Base-by-base conservation (phyloP, 352 stramenopile species). In the Plasmopara muralis region DNA sequence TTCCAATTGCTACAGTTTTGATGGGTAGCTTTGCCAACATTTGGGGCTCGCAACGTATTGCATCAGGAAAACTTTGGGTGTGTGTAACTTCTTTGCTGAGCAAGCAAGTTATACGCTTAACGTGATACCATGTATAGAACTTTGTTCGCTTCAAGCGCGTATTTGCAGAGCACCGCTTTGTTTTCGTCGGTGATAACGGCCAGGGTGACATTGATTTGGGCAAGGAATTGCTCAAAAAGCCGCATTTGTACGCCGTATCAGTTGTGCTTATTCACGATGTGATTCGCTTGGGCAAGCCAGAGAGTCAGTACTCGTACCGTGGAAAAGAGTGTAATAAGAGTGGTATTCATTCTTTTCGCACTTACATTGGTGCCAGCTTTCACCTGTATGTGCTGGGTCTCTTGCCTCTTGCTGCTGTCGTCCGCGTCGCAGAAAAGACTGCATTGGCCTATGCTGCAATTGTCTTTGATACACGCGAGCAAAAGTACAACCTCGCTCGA, bases 131-230 rank as follows among this genome's bases (percentile, higher is more conserved):
- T 25, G 20, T 25, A 3, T 25, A 25, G 20, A 25, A 25, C 20
- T 25, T 25, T 44, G 72, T 80, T 35, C 72, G 73, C 9, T 88
- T 86, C 51, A 78, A 76, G 29, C 74, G 75, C 12, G 50, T 91
- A 10, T 91, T 91, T 47, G 51, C 74, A 31, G 81, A 91, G 48
- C 68, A 86, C 31, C 76, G 64, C 14, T 91, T 89, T 46, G 66
- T 91, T 16, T 91, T 91, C 35, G 79, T 91, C 28, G 81, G 81
- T 5, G 81, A 91, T 56, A 91, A 91, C 34, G 81, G 81, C 4
- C 81, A 91, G 46, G 78, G 81, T 13, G 81, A 91, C 52, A 91
- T 91, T 29, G 78, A 89, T 35, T 52, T 91, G 18, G 81, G 81
- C 64, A 89, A 87, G 60, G 63, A 74, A 38, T 55, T 91, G 46